phyloP scores from a whole-genome alignment of 345 rosid genomes.

The Euphorbia peplus region DNA sequence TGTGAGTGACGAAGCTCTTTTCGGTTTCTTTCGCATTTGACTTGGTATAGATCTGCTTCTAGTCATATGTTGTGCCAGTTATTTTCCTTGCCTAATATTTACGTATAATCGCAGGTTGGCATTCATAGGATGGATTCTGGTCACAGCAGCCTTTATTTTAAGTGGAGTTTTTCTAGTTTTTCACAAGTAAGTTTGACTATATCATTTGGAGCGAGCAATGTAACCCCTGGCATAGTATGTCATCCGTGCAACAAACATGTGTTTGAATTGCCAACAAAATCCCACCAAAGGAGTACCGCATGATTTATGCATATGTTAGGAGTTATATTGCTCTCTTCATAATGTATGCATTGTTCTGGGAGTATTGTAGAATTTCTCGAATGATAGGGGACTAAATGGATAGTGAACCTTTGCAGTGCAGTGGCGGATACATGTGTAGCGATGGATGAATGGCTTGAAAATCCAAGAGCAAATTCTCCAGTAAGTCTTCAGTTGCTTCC shows the following conservation, averaged over 20 bases:
- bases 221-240: no score
- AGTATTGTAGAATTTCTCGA: not conserved
- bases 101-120: slow-evolving; percentile 36
- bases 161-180: slow-evolving; percentile 50
- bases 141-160: slow-evolving; percentile 39
- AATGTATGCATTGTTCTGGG: no score
- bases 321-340: no score
- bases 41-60: not conserved
- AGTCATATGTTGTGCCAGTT: not conserved
- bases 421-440: slow-evolving; percentile 29
- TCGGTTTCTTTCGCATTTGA: not conserved
- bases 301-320: no score
- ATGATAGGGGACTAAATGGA: not conserved
- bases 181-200: slow-evolving; percentile 42
- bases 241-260: no score
- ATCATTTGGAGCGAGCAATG: no score
- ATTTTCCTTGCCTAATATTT: not conserved
- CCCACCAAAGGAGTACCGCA: no score
- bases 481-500: slow-evolving; percentile 20
- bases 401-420: slow-evolving; percentile 9
- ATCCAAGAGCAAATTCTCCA: slow-evolving; percentile 15
- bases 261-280: no score
- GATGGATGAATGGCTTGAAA: slow-evolving; percentile 19
- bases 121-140: slow-evolving; percentile 50
- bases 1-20: slow-evolving; percentile 36